phyloP scores from a whole-genome alignment of 169 alveolate genomes.

The Neospora caninum region DNA sequence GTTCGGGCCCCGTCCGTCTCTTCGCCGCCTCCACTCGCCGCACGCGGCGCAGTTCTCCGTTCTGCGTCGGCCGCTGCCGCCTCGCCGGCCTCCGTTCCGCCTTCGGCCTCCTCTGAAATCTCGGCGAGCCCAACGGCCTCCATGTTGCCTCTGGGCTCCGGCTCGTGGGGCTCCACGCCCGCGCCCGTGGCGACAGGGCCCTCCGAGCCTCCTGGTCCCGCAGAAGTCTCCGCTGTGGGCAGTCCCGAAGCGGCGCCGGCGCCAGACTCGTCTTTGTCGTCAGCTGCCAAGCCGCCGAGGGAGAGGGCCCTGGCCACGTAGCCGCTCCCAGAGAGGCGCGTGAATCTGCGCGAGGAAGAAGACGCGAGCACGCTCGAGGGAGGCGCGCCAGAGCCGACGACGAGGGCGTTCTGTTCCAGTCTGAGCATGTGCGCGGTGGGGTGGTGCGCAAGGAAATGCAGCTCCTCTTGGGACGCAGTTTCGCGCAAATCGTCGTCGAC shows the following conservation, averaged over 20 bases:
- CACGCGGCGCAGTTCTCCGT: too few relatives aligned
- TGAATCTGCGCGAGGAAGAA: neutral
- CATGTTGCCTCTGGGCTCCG: neutral
- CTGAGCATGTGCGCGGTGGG: slow-evolving; percentile 41
- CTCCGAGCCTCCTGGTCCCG: neutral
- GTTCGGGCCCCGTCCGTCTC: neutral
- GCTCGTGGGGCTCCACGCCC: neutral
- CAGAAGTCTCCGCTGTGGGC: too few relatives aligned
- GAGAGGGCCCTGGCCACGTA: neutral
- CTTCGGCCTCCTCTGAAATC: neutral
- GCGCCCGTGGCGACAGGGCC: neutral
- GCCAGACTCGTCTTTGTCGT: too few relatives aligned
- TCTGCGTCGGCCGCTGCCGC: neutral
- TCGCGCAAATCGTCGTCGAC: slow-evolving; percentile 59
- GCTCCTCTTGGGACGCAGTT: slow-evolving; percentile 51
- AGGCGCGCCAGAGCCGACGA: neutral
- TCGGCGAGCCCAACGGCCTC: slow-evolving; percentile 10
- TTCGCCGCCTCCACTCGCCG: slow-evolving; percentile 42
- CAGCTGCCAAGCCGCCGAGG: too few relatives aligned
- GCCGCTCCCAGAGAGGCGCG: neutral
- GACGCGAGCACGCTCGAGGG: neutral
- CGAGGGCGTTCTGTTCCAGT: neutral
- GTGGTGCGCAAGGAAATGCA: slow-evolving; percentile 2
- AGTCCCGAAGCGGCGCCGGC: too few relatives aligned
- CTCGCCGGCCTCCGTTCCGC: slow-evolving; percentile 25